Evolutionary conservation across 768 basidiomycete genomes (phyloP).

Genomic region (Rossbeevera mucosa): DNA sequence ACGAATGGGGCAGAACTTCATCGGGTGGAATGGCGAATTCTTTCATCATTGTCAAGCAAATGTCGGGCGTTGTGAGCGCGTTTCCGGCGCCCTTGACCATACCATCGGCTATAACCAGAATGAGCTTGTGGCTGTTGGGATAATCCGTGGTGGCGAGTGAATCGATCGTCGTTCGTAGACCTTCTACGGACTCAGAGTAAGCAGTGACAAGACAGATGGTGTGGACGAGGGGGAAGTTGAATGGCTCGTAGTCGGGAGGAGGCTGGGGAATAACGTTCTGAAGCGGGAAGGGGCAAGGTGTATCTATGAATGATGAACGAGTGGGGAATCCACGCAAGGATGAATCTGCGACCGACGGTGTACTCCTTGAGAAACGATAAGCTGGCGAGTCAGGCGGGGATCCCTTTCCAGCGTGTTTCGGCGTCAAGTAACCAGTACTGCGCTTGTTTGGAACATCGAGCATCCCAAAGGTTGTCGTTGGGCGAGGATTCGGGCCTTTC

Average conservation of each 20-base stretch:
- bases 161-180: slow-evolving; percentile 95
- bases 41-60: slow-evolving; percentile 95
- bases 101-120: slow-evolving; percentile 94
- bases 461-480: slow-evolving; percentile 62
- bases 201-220: slow-evolving; percentile 96
- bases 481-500: slow-evolving; percentile 49
- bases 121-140: slow-evolving; percentile 94
- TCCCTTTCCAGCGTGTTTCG: slow-evolving; percentile 41
- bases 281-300: slow-evolving; percentile 90
- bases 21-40: slow-evolving; percentile 75
- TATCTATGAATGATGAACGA: slow-evolving; percentile 57
- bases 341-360: slow-evolving; percentile 62
- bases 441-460: slow-evolving; percentile 64
- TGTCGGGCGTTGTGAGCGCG: slow-evolving; percentile 85
- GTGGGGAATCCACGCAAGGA: slow-evolving; percentile 26
- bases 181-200: slow-evolving; percentile 95
- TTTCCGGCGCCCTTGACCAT: slow-evolving; percentile 98
- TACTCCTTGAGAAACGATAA: slow-evolving; percentile 76
- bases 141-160: slow-evolving; percentile 98
- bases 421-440: slow-evolving; percentile 45
- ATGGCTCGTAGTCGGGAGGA: slow-evolving; percentile 85
- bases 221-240: slow-evolving; percentile 92
- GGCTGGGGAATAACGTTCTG: slow-evolving; percentile 90
- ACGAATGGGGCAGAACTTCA: slow-evolving; percentile 91
- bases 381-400: slow-evolving; percentile 69